Base-by-base conservation (phyloP, 306 rosid species). In the Ormosia semicastrata region DNA sequence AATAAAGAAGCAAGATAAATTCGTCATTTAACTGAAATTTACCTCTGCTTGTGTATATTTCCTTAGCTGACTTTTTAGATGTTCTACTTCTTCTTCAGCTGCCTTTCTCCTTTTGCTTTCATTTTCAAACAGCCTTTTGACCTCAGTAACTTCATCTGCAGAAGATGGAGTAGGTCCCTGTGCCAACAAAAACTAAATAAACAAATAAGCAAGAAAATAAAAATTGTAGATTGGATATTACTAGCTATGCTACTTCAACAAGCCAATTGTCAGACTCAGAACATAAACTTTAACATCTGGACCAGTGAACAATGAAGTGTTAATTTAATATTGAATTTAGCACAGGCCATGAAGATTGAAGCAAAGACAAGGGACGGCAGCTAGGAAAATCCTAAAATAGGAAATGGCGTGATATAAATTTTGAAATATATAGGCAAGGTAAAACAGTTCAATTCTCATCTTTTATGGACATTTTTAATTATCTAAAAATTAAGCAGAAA, bases 21-120 rank as follows among this genome's bases (percentile, higher is more conserved):
- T 46, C 13, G 41, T 47, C 32, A 71, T 72, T 71, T 9, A 60
- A 52, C 64, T 49, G 60, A 69, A 72, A 68, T 30, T 72, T 75
- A 90, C 97, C 89, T 87, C 80, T 36, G 75, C 53, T 7, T 83
- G 87, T 14, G 77, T 66, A 83, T 83, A 53, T 71, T 77, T 70
- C 24, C 67, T 89, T 49, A 78, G 86, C 54, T 83, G 93, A 56
- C 53, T 36, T 85, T 80, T 87, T 44, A 88, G 88, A 71, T 74
- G 63, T 85, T 75, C 78, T 32, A 90, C 69, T 85, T 89, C 94
- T 82, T 86, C 91, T 76, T 92, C 95, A 84, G 91, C 91, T 34
- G 37, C 81, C 86, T 80, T 82, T 80, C 97, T 82, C 3, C 69
- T 83, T 43, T 73, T 71, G 64, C 50, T 88, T 88, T 92, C 95